phyloP scores from a whole-genome alignment of 2,329 filamentous ascomycete species.

The Chalaropsis thielavioides region DNA sequence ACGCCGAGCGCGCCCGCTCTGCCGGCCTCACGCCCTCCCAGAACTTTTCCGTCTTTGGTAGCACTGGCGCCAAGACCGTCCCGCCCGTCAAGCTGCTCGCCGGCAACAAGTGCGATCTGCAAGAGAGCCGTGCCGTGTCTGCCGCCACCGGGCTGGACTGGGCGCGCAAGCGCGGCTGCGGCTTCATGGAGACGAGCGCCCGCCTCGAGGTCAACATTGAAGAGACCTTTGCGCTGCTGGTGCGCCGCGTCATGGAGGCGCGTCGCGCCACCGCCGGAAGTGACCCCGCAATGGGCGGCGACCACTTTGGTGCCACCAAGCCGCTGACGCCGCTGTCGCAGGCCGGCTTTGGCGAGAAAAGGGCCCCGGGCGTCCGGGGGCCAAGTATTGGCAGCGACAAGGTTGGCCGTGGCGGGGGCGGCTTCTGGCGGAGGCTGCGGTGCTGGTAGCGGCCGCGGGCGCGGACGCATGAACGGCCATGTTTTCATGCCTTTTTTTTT shows the following conservation, averaged over 20 bases:
- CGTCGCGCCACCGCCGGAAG: constrained; percentile 37
- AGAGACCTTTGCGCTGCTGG: constrained; percentile 66
- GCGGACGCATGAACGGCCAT: too few relatives aligned
- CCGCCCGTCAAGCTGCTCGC: constrained; percentile 70
- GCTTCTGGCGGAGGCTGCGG: constrained; percentile 42
- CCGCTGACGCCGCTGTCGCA: constrained; percentile 40
- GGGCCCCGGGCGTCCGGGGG: constrained; percentile 32
- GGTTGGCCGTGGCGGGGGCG: constrained; percentile 29
- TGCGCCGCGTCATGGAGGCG: constrained; percentile 47
- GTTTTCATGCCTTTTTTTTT: not conserved
- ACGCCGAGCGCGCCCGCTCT: constrained; percentile 37
- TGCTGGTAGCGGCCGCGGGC: constrained; percentile 35
- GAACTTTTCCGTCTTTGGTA: constrained; percentile 23
- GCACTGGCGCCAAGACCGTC: constrained; percentile 36
- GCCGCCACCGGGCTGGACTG: constrained; percentile 61
- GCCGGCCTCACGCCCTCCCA: constrained; percentile 27
- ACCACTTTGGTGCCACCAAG: constrained; percentile 42
- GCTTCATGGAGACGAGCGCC: constrained; percentile 83
- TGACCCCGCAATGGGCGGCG: constrained; percentile 23
- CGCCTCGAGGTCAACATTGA: constrained; percentile 77
- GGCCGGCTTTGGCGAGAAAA: constrained; percentile 29
- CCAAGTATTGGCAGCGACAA: constrained; percentile 31
- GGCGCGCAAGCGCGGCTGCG: constrained; percentile 57
- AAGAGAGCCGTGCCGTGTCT: constrained; percentile 52
- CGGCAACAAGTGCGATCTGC: constrained; percentile 75